Evolutionary conservation across 179 eudicot species (phyloP), one percentile per base, ranked within the genome.

Genomic region (Silene coronaria): DNA sequence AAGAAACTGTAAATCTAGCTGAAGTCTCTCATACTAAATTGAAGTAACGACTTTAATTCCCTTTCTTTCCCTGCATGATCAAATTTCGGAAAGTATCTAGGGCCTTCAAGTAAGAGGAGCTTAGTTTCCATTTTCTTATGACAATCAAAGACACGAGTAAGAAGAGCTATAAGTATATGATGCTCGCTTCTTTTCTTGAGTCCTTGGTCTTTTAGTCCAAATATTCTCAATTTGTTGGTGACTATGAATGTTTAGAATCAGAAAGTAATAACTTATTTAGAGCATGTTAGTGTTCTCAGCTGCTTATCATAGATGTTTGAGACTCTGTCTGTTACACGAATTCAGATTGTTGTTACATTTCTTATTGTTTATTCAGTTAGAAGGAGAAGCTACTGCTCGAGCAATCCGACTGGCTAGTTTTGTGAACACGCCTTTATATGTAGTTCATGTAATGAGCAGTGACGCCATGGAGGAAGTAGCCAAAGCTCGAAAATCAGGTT

Each of bases 381-480:
- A 95, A 85, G 96, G 93, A 78, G 99, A 95, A 86, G 99, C 99
- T 67, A 95, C 99, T 38, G 83, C 91, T 76, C 86, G 99, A 80
- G 97, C 97, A 71, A 92, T 95, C 77, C 96, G 95, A 63, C 82
- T 95, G 80, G 97, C 99, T 77, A 78, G 82, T 76, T 95, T 95
- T 78, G 88, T 92, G 22, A 89, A 92, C 80, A 85, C 91, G 1
- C 99, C 99, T 66, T 80, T 95, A 55, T 95, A 95, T 76, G 86
- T 95, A 76, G 99, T 95, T 78, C 99, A 95, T 74, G 99, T 95
- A 61, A 95, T 95, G 99, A 95, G 99, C 89, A 87, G 80, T 60
- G 97, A 95, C 82, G 99, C 97, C 61, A 95, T 95, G 97, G 97
- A 95, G 34, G 99, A 95, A 83, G 81, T 95, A 68, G 92, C 99